Percentiles rank a stretch among this genome's conserved stretches.
Evolutionary conservation across 768 basidiomycete species (phyloP).

Genomic region (Russula emetica): DNA sequence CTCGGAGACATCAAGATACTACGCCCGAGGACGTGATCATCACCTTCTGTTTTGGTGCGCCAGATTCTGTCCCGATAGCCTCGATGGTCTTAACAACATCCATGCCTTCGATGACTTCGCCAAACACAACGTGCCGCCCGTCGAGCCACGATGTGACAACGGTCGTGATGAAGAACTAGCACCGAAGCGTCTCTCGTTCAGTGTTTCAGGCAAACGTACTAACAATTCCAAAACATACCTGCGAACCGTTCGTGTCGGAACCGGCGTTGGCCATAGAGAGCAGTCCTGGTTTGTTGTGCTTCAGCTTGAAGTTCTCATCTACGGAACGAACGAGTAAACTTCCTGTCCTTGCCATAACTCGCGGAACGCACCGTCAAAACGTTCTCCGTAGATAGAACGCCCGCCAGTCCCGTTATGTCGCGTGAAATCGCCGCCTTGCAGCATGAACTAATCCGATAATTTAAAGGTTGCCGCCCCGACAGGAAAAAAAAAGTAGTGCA

Average conservation of each 20-base stretch:
- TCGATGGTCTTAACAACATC: conserved; percentile 39
- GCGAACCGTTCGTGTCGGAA: conserved; percentile 48
- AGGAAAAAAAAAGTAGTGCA: not conserved
- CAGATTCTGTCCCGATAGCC: conserved; percentile 28
- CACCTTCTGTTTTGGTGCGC: conserved; percentile 17
- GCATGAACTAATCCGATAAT: conserved; percentile 34
- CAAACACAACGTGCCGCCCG: conserved; percentile 44
- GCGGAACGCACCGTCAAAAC: conserved; percentile 33
- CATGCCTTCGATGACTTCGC: conserved; percentile 42
- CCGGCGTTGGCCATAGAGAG: conserved; percentile 53
- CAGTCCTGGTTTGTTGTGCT: conserved; percentile 39
- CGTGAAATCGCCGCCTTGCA: conserved; percentile 42
- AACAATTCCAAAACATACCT: conserved; percentile 32
- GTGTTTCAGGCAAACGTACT: not conserved
- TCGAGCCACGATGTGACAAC: conserved; percentile 39
- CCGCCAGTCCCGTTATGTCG: conserved; percentile 38
- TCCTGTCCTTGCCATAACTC: not conserved
- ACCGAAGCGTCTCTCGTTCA: not conserved
- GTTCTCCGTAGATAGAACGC: conserved; percentile 38
- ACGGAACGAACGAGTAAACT: not conserved
- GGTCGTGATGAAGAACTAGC: conserved; percentile 42
- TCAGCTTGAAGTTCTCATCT: conserved; percentile 41
- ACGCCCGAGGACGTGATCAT: conserved; percentile 24
- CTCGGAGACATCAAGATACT: not conserved
- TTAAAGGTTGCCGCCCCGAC: not conserved